Evolutionary conservation across 2,329 filamentous ascomycete genomes (phyloP).

Genomic region (Ascochyta rabiei): DNA sequence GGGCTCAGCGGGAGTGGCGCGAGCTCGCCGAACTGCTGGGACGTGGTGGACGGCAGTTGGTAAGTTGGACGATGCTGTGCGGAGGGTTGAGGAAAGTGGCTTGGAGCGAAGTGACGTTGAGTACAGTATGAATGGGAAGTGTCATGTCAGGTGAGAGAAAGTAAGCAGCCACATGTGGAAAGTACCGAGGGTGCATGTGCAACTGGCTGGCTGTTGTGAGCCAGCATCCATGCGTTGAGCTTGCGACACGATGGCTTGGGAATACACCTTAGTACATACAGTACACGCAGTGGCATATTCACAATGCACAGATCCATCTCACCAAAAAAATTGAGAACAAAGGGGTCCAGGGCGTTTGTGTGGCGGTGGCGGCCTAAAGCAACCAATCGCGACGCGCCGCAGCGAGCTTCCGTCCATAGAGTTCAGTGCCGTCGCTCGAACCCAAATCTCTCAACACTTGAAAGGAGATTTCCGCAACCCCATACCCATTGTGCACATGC

Average conservation of each 20-base stretch:
- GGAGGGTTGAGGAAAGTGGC: not conserved
- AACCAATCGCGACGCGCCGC: slow-evolving; percentile 9
- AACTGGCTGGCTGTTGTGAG: not conserved
- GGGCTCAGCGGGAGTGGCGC: slow-evolving; percentile 12
- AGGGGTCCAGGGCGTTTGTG: not conserved
- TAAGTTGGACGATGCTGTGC: not conserved
- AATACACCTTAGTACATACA: not conserved
- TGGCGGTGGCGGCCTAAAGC: slow-evolving; percentile 1
- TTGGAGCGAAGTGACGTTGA: not conserved
- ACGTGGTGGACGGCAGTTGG: not conserved
- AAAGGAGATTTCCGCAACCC: slow-evolving; percentile 7
- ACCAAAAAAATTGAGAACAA: not conserved
- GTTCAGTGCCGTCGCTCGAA: not conserved
- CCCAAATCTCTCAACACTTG: not conserved
- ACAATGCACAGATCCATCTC: not conserved
- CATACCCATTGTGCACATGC: not conserved
- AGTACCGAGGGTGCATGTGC: slow-evolving; percentile 13
- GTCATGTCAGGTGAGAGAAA: slow-evolving; percentile 4
- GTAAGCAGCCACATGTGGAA: slow-evolving; percentile 1
- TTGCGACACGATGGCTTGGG: not conserved
- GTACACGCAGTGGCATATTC: not conserved
- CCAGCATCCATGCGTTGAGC: not conserved
- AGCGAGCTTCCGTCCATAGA: slow-evolving; percentile 2
- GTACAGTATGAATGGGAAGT: not conserved
- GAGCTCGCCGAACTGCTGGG: slow-evolving; percentile 12